Evolutionary conservation across 345 rosid genomes (phyloP), one percentile per base, ranked within the genome.

Genomic region (rapeseed (Brassica napus)): DNA sequence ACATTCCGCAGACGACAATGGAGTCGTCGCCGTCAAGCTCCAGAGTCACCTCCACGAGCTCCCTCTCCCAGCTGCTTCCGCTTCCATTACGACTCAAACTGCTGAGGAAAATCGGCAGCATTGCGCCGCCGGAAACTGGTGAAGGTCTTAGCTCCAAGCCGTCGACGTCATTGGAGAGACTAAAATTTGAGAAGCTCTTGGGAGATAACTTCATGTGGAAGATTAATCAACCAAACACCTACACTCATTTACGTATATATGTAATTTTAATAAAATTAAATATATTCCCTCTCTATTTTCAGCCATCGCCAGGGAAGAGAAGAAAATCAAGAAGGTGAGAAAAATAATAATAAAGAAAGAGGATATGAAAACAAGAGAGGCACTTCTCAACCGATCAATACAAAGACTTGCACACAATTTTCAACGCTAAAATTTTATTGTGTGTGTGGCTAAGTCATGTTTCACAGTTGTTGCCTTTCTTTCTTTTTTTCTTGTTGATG

Each of bases 71-170:
- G 61, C 80, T 74, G n/a, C 71, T 74, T 8, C 75, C 79, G 70
- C 69, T 82, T 9, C 82, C 74, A 69, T 85, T 77, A 66, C 82
- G 79, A 37, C 81, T 77, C 66, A 91, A 81, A 62, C 84, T 92
- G 69, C 85, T 86, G 71, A 94, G 92, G 68, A 92, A 92, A 39
- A 81, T 59, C 49, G 93, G 97, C 86, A 94, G 83, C 97, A 92
- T 94, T 91, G 91, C 89, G 67, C 94, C 94, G 15, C 90, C 92
- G 74, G 82, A 18, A 4, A 85, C 35, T 44, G 72, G 83, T 55
- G 79, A 70, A 15, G 79, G 69, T 74, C 77, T 71, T 84, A 62
- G 57, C 47, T 87, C 72, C 32, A 69, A 28, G 30, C 74, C 92
- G 14, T 87, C 90, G 12, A 83, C 88, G n/a, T 58, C 96, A 34